Evolutionary conservation across 108 stramenopile genomes (phyloP).

Genomic region (Nitzschia sp.): DNA sequence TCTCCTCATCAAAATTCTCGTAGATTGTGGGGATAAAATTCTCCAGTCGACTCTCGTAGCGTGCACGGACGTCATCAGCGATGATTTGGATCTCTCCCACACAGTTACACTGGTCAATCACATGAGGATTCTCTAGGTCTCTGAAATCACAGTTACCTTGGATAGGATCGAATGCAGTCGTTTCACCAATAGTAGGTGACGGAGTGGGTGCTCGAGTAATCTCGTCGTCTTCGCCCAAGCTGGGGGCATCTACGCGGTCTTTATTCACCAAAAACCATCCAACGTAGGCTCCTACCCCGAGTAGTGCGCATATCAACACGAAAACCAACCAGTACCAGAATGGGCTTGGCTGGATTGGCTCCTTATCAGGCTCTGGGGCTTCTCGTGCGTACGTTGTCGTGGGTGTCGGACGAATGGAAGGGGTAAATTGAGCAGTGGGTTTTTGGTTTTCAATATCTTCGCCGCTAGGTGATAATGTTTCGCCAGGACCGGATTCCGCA

Average conservation of each 20-base stretch:
- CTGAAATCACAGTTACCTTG: slow-evolving; percentile 26
- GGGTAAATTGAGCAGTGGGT: not conserved
- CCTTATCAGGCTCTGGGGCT: slow-evolving; percentile 1
- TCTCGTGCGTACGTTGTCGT: not conserved
- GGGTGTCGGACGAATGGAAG: not conserved
- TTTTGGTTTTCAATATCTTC: slow-evolving; percentile 2
- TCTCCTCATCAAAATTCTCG: slow-evolving; percentile 17
- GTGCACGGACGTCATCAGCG: slow-evolving; percentile 29
- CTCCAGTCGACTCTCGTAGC: slow-evolving; percentile 26
- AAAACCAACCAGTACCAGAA: slow-evolving; percentile 30
- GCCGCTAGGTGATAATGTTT: not conserved
- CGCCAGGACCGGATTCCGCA: not conserved
- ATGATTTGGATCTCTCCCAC: slow-evolving; percentile 32
- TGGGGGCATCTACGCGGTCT: slow-evolving; percentile 3
- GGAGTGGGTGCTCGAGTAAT: slow-evolving; percentile 27
- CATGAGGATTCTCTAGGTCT: slow-evolving; percentile 19
- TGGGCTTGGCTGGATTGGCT: not conserved
- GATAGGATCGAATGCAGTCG: slow-evolving; percentile 21
- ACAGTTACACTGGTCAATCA: slow-evolving; percentile 44
- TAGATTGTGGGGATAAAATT: slow-evolving; percentile 31
- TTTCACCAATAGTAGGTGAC: slow-evolving; percentile 19
- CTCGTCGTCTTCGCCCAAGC: not conserved
- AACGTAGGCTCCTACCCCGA: slow-evolving; percentile 23
- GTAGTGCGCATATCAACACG: not conserved
- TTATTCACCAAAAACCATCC: slow-evolving; percentile 23